Evolutionary conservation across 805 yeast genomes (phyloP).

Genomic region (Cyberlindnera japonica): DNA sequence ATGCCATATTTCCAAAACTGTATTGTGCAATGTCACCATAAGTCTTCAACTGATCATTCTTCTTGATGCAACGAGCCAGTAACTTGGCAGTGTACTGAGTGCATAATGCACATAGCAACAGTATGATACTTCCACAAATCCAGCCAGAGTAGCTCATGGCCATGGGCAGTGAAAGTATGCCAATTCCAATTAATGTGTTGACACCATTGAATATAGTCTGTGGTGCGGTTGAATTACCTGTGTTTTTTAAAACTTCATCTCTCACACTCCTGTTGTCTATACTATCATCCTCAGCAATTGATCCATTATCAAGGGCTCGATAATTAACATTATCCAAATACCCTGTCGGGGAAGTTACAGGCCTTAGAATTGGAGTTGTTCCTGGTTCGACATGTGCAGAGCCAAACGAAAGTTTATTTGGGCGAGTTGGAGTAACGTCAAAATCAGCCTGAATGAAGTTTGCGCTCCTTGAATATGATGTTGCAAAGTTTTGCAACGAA

Average conservation of each 20-base stretch:
- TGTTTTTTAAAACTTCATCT: conserved; percentile 13
- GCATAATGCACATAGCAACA: conserved; percentile 43
- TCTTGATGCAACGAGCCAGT: conserved; percentile 45
- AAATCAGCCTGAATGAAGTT: conserved; percentile 28
- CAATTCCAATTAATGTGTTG: conserved; percentile 73
- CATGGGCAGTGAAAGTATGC: conserved; percentile 67
- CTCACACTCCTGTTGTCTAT: conserved; percentile 18
- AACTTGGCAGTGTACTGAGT: conserved; percentile 53
- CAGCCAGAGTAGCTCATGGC: conserved; percentile 70
- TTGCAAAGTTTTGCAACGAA: conserved; percentile 26
- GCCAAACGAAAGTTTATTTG: conserved; percentile 18
- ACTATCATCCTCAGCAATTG: conserved; percentile 3
- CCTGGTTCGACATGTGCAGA: conserved; percentile 13
- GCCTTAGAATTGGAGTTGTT: conserved; percentile 10
- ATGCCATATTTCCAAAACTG: conserved; percentile 45
- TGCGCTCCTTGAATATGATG: conserved; percentile 26
- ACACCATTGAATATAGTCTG: conserved; percentile 78
- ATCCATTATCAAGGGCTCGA: conserved; percentile 3
- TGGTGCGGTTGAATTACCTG: conserved; percentile 55
- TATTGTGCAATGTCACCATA: conserved; percentile 57
- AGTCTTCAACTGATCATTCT: conserved; percentile 39
- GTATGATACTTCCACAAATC: conserved; percentile 44
- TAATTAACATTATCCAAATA: conserved; percentile 1
- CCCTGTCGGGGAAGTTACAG: not conserved
- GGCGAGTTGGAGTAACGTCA: conserved; percentile 22